Evolutionary conservation across 2,329 filamentous ascomycete genomes (phyloP).

Genomic region (Penicillium brasilianum): DNA sequence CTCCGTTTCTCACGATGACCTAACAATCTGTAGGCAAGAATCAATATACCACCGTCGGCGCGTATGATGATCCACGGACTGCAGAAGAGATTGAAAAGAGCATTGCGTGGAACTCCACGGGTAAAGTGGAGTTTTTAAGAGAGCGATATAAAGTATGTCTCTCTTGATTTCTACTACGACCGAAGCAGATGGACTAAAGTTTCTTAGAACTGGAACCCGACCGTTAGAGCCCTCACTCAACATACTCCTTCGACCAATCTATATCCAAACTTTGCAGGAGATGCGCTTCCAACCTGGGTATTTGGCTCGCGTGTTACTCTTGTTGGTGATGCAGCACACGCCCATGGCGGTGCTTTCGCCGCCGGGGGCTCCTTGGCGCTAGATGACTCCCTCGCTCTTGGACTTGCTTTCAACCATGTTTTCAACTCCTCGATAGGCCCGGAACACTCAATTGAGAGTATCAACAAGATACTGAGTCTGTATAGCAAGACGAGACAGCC

Average conservation of each 20-base stretch:
- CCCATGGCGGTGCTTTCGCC: conserved; percentile 39
- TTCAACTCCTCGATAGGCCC: conserved; percentile 29
- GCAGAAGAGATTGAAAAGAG: conserved; percentile 36
- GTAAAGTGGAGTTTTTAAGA: conserved; percentile 44
- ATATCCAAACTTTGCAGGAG: conserved; percentile 52
- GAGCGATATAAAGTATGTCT: conserved; percentile 32
- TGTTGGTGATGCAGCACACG: conserved; percentile 38
- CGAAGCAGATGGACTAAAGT: background rate
- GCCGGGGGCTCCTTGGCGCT: conserved; percentile 39
- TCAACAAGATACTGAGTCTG: conserved; percentile 42
- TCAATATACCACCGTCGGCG: conserved; percentile 52
- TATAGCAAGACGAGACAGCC: conserved; percentile 54
- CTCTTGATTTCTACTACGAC: too few relatives aligned
- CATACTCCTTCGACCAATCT: conserved; percentile 48
- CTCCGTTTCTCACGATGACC: background rate
- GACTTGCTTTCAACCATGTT: conserved; percentile 45
- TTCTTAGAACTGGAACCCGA: conserved; percentile 48
- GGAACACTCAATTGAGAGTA: conserved; percentile 13
- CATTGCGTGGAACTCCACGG: conserved; percentile 48
- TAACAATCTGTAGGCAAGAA: conserved; percentile 30
- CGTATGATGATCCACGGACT: conserved; percentile 47
- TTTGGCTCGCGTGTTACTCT: conserved; percentile 40
- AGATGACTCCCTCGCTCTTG: conserved; percentile 49
- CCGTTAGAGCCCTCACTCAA: conserved; percentile 48
- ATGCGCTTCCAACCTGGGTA: conserved; percentile 50